A percentile compares a stretch with the other conserved stretches of the same genome.
These are phyloP conservation scores for Cornus florida DNA, from an alignment of 148 eudicot genomes.

Conservation along the genomic window DNA sequence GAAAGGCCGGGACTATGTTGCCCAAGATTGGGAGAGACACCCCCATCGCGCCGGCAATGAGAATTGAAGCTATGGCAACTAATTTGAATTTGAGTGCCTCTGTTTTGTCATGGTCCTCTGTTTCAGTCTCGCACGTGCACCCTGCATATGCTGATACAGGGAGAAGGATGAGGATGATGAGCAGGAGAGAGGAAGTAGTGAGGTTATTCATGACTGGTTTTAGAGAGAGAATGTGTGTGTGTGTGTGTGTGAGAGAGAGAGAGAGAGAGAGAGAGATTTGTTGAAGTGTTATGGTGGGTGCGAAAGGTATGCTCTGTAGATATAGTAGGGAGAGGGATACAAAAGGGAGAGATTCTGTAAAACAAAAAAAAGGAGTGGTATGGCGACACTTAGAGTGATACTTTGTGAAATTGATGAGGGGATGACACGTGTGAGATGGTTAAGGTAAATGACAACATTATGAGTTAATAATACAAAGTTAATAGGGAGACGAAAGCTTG, in stretches of 20 bases:
- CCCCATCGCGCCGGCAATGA: slow-evolving; percentile 12
- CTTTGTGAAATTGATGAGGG: not conserved
- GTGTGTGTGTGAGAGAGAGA: not conserved
- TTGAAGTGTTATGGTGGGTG: not conserved
- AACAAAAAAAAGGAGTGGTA: not conserved
- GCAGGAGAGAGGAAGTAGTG: not conserved
- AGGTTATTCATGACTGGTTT: slow-evolving; percentile 2
- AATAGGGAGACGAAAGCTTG: not conserved
- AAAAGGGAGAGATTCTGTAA: not conserved
- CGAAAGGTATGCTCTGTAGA: not conserved
- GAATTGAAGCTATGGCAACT: slow-evolving; percentile 17
- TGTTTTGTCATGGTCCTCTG: not conserved
- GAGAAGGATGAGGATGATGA: slow-evolving; percentile 7
- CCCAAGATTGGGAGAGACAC: slow-evolving; percentile 23
- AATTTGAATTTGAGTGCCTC: slow-evolving; percentile 15
- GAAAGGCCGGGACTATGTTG: slow-evolving; percentile 6
- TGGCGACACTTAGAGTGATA: too few relatives aligned
- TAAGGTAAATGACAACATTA: slow-evolving; percentile 8
- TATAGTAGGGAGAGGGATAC: not conserved
- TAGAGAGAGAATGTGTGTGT: not conserved
- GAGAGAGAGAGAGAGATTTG: too few relatives aligned
- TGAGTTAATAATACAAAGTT: slow-evolving; percentile 1
- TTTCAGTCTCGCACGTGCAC: slow-evolving; percentile 11
- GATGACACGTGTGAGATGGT: not conserved
- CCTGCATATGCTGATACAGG: slow-evolving; percentile 10